These are phyloP conservation scores for Cladorrhinum sp. DNA, from an alignment of 2,329 filamentous ascomycete genomes.

Conservation along the genomic window DNA sequence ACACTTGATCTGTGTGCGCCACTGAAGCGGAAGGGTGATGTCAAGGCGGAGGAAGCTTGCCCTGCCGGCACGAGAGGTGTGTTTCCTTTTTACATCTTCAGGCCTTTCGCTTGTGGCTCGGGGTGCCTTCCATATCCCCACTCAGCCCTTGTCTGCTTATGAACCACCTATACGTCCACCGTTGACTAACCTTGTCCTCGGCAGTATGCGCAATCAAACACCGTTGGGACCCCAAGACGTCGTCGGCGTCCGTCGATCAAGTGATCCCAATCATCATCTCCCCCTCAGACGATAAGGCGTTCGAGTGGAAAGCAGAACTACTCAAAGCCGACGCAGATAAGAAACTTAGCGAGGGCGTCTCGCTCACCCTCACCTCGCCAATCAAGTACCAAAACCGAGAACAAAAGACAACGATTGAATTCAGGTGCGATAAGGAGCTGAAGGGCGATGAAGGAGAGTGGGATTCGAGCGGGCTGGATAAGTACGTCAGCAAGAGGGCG, in stretches of 20 bases:
- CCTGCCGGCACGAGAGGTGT: constrained; percentile 66
- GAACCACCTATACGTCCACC: no score
- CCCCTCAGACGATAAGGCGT: constrained; percentile 55
- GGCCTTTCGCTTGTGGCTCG: no score
- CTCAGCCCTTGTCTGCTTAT: no score
- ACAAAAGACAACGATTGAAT: constrained; percentile 79
- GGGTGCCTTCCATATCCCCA: no score
- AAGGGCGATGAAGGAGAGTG: constrained; percentile 72
- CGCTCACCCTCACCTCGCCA: constrained; percentile 64
- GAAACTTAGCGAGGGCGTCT: constrained; percentile 67
- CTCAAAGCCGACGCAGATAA: constrained; percentile 61
- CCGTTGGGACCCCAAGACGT: constrained; percentile 46
- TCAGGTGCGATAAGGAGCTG: constrained; percentile 71
- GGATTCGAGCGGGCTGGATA: constrained; percentile 46
- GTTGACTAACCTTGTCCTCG: neutral
- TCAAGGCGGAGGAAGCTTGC: constrained; percentile 58
- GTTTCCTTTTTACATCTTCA: no score
- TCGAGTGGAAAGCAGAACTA: constrained; percentile 68
- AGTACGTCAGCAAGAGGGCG: constrained; percentile 42
- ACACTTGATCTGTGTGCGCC: constrained; percentile 73
- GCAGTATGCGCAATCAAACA: constrained; percentile 74
- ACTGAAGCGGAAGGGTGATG: constrained; percentile 59
- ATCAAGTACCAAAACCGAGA: constrained; percentile 47
- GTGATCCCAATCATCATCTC: constrained; percentile 69
- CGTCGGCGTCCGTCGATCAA: constrained; percentile 47